Evolutionary conservation across 768 basidiomycete genomes (phyloP), one percentile per base, ranked within the genome.

Genomic region (Exidia glandulosa): DNA sequence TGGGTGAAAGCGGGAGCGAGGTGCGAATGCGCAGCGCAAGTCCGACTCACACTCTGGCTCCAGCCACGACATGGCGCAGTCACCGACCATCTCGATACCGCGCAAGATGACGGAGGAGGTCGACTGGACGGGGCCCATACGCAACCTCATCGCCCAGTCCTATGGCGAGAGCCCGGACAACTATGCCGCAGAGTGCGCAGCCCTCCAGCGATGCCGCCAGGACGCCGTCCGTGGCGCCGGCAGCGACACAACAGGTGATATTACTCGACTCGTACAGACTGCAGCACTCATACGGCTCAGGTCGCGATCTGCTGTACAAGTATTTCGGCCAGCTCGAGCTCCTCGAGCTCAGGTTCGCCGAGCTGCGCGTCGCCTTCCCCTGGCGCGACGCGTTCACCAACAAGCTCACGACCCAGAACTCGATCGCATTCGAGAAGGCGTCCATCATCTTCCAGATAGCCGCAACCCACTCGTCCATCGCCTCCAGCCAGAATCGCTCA

Each of bases 291-390:
- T 41, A n/a, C n/a, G n/a, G n/a, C 7, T 55, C 68, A 87, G 94
- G 88, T 13, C 81, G 94, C 56, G 95, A 98, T 75, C 79, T 98
- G 25, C 79, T 99, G 48, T 97, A 95, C 86, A 97, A 96, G 75
- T 99, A 99, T 76, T 99, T 98, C 75, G 95, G 96, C 34, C 96
- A 99, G 72, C 85, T 99, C 48, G 96, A 99, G 68, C 83, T 98
- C 3, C 84, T 99, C 41, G 96, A 99, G 70, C 81, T 99, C 57
- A 85, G 96, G 36, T 99, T 99, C 76, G 84, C 95, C 9, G 95
- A 98, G 71, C 92, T 98, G 63, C 83, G 90, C 65, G 94, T 97
- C 72, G 88, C 89, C 63, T 99, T 98, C 68, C 87, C 92, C 0
- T 99, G 96, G 94, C 81, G 87, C 63, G 96, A 99, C 74, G 95